phyloP scores from a whole-genome alignment of 2,329 filamentous ascomycete species.

The Phoma sp. region DNA sequence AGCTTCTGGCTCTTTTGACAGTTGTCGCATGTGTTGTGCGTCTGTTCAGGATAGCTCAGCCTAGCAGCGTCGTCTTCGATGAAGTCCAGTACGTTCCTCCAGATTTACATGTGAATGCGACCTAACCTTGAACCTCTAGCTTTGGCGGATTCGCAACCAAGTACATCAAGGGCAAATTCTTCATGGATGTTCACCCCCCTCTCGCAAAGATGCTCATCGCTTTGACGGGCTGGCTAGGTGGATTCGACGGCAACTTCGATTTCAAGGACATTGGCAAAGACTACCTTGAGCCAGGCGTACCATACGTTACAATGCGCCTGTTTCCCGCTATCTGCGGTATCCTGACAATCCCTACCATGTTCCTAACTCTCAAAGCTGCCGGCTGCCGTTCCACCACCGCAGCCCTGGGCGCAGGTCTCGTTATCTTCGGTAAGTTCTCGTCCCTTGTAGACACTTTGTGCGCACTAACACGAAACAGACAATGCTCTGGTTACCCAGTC shows the following conservation, averaged over 20 bases:
- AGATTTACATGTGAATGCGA: not conserved
- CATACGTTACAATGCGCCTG: constrained; percentile 97
- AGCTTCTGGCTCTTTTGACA: constrained; percentile 75
- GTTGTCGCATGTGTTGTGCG: constrained; percentile 79
- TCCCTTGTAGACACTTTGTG: not conserved
- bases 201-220: constrained; percentile 97
- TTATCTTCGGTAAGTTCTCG: constrained; percentile 78
- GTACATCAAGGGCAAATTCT: constrained; percentile 99
- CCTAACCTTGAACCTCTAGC: constrained; percentile 57
- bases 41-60: constrained; percentile 94
- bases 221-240: constrained; percentile 90
- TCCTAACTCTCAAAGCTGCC: constrained; percentile 87
- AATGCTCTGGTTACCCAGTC: constrained; percentile 96
- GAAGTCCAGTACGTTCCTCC: constrained; percentile 88
- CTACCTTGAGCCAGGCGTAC: constrained; percentile 91
- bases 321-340: constrained; percentile 90
- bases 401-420: constrained; percentile 78
- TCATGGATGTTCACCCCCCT: constrained; percentile 99
- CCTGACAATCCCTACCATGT: constrained; percentile 87
- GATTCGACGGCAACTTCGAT: constrained; percentile 94
- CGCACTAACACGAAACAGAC: constrained; percentile 62
- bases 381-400: constrained; percentile 89
- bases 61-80: constrained; percentile 95
- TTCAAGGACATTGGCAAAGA: constrained; percentile 99
- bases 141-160: constrained; percentile 98